Evolutionary conservation across 225 moss, liverwort and hornwort genomes (phyloP), one percentile per base, ranked within the genome.

Genomic region (Climacium dendroides): DNA sequence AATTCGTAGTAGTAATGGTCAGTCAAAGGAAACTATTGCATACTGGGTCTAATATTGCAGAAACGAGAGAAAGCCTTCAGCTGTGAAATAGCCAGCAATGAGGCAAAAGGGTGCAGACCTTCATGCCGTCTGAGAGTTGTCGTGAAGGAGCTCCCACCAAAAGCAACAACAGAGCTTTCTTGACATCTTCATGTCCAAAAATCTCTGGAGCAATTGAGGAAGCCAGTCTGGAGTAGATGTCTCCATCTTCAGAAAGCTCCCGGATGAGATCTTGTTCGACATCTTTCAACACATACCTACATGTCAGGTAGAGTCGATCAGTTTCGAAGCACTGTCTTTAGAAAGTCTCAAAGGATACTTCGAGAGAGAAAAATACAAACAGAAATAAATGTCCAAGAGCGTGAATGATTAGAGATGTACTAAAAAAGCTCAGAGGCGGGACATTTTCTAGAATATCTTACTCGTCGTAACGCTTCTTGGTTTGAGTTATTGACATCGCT

Each of bases 191-290:
- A 62, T 98, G 98, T 43, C 98, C 98, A 89, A 98, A 98, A 74
- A 98, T 98, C 82, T 98, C 97, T 73, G 98, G 97, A 84, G 98
- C 97, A 81, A 98, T 98, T 65, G 98, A 98, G 50, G 97, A 95
- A 25, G 98, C 92, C 61, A 98, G 91, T 78, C 93, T 98, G 32
- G 95, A 91, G 83, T 97, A 99, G 43, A 96, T 95, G 85, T 99
- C 96, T 77, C 96, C 97, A 80, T 99, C 97, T 76, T 90, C 92
- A 15, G 97, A 95, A 74, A 99, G 96, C 59, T 91, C 90, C 76
- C 93, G 94, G 77, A 99, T 91, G 47, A 93, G 74, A 75, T 93
- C 91, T 89, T 94, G 91, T 89, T 99, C 98, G 58, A 95, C 95
- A 77, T 93, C 93, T 83, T 94, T 93, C 84, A 96, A 87, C 37